phyloP scores from a whole-genome alignment of 768 basidiomycete species.

The Artomyces pyxidatus region DNA sequence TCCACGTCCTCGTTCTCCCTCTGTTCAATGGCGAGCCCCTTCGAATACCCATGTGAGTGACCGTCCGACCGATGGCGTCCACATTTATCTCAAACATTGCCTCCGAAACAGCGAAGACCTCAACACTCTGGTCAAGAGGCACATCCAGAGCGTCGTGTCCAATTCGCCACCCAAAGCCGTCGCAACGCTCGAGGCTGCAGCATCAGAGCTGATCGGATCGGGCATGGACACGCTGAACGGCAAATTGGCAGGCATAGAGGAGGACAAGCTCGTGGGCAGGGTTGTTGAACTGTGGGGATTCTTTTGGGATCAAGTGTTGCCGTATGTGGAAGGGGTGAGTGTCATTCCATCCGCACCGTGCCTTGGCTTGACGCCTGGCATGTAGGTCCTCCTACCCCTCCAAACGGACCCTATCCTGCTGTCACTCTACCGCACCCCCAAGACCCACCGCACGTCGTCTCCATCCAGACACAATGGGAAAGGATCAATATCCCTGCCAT shows the following conservation, averaged over 20 bases:
- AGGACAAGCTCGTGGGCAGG: constrained; percentile 66
- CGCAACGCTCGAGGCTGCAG: constrained; percentile 65
- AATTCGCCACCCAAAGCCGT: constrained; percentile 70
- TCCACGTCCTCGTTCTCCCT: constrained; percentile 85
- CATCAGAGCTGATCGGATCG: constrained; percentile 71
- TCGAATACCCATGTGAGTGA: constrained; percentile 67
- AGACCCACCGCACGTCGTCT: constrained; percentile 36
- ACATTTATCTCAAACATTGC: not conserved
- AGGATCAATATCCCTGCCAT: constrained; percentile 28
- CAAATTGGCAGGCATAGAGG: constrained; percentile 68
- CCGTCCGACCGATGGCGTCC: not conserved
- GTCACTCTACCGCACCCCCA: constrained; percentile 58
- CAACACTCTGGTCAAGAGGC: constrained; percentile 71
- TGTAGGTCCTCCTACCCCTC: constrained; percentile 49
- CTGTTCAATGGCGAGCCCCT: constrained; percentile 89
- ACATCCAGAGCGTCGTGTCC: constrained; percentile 68
- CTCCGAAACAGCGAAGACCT: constrained; percentile 63
- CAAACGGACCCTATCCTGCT: constrained; percentile 58
- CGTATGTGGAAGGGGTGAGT: constrained; percentile 81
- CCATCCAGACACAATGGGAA: constrained; percentile 44
- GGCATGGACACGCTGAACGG: constrained; percentile 93
- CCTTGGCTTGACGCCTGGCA: constrained; percentile 15
- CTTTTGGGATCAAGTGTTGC: constrained; percentile 86
- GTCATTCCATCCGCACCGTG: constrained; percentile 32
- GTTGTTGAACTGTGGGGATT: constrained; percentile 89